Evolutionary conservation across 2,329 filamentous ascomycete species (phyloP).

Genomic region (Colletotrichum chlorophyti): DNA sequence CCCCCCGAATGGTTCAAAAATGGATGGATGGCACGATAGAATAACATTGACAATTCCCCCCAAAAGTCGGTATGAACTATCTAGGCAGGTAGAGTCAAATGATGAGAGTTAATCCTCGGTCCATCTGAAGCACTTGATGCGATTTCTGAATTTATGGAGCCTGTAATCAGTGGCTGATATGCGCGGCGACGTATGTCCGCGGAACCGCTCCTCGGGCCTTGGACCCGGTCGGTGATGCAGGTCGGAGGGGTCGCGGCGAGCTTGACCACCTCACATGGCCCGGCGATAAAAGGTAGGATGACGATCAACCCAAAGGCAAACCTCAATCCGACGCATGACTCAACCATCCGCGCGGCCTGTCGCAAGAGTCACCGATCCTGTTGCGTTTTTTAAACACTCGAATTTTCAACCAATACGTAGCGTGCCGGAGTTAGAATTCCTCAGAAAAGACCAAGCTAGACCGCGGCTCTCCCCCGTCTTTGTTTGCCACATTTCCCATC

Average conservation of each 20-base stretch:
- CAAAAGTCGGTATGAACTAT: constrained; percentile 7
- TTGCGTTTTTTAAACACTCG: neutral
- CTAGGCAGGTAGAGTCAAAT: constrained; percentile 12
- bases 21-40: constrained; percentile 26
- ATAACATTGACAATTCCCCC: constrained; percentile 24
- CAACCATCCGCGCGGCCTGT: constrained; percentile 2
- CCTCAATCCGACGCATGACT: constrained; percentile 9
- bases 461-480: too few species aligned
- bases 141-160: neutral
- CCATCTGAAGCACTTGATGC: too few species aligned
- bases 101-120: too few species aligned
- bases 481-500: too few species aligned
- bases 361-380: too few species aligned
- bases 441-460: too few species aligned
- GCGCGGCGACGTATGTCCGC: too few species aligned
- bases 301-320: neutral
- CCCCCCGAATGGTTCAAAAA: constrained; percentile 8
- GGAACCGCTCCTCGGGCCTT: too few species aligned
- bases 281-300: neutral
- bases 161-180: too few species aligned
- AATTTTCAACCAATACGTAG: neutral
- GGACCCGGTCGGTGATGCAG: neutral
- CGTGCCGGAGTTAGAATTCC: too few species aligned
- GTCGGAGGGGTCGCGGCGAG: neutral
- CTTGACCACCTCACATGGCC: constrained; percentile 6